phyloP scores from a whole-genome alignment of 164 flowering plant genomes.

The Malania oleifera region DNA sequence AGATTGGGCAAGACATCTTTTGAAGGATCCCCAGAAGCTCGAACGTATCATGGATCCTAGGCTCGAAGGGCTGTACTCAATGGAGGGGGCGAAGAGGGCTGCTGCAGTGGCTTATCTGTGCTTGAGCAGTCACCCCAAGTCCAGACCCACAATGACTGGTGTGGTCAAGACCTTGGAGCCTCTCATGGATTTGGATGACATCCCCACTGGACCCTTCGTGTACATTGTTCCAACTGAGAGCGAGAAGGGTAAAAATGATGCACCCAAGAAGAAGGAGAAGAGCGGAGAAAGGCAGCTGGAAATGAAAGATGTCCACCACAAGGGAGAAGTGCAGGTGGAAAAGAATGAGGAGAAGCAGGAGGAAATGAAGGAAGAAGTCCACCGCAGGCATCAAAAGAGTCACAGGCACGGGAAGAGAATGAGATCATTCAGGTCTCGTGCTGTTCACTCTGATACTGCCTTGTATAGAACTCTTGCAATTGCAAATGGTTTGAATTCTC shows the following conservation, averaged over 20 bases:
- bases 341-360: constrained; percentile 4
- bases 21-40: constrained; percentile 55
- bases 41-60: constrained; percentile 59
- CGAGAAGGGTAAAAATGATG: background rate
- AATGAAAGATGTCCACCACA: too few species aligned
- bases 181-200: constrained; percentile 43
- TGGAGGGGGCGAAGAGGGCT: constrained; percentile 54
- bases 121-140: constrained; percentile 55
- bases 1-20: constrained; percentile 58
- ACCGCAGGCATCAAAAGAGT: constrained; percentile 12
- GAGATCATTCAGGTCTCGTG: constrained; percentile 24
- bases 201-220: constrained; percentile 53
- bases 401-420: constrained; percentile 17
- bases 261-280: constrained; percentile 4
- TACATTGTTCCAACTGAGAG: constrained; percentile 39
- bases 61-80: constrained; percentile 78
- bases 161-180: constrained; percentile 65
- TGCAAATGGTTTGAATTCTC: constrained; percentile 21
- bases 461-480: constrained; percentile 25
- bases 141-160: constrained; percentile 64
- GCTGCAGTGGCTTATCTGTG: constrained; percentile 76
- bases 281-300: background rate
- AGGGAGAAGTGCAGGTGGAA: background rate
- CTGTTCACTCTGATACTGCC: constrained; percentile 44
- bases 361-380: constrained; percentile 12